These are phyloP conservation scores for Penicillium goetzii DNA, from an alignment of 495 filamentous ascomycete species.

Conservation along the genomic window DNA sequence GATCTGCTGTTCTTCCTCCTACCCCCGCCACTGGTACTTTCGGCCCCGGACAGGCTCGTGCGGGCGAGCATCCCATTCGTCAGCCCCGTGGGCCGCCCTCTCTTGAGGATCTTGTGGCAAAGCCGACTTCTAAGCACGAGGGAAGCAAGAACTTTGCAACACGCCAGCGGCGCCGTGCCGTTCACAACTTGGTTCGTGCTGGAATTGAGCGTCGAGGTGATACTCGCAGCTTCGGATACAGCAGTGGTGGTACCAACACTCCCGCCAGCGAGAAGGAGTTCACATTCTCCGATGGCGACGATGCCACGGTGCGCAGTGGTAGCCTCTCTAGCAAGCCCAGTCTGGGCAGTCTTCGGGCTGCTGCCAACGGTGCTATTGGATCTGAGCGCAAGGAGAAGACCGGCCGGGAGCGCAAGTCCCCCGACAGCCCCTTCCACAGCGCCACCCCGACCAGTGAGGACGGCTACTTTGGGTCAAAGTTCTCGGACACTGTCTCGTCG, in stretches of 20 bases:
- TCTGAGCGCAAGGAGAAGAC: constrained; percentile 72
- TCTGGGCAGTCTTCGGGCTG: constrained; percentile 78
- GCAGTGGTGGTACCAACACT: constrained; percentile 77
- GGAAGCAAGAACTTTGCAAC: constrained; percentile 98
- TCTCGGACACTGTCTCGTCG: constrained; percentile 44
- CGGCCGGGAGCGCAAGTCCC: constrained; percentile 62
- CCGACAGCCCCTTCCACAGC: constrained; percentile 47
- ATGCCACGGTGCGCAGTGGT: constrained; percentile 78
- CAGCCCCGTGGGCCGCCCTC: constrained; percentile 93
- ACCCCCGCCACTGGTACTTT: constrained; percentile 88
- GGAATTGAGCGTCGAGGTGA: constrained; percentile 80
- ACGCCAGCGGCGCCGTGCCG: constrained; percentile 88
- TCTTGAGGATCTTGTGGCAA: constrained; percentile 85
- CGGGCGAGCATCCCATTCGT: constrained; percentile 91
- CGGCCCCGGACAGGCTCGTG: constrained; percentile 88
- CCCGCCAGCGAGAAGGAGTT: constrained; percentile 88
- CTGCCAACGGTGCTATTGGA: constrained; percentile 80
- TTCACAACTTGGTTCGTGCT: constrained; percentile 88
- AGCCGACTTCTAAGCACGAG: constrained; percentile 91
- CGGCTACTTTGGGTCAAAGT: constrained; percentile 62
- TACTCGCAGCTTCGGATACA: constrained; percentile 61
- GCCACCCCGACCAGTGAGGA: constrained; percentile 61
- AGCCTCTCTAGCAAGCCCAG: constrained; percentile 79
- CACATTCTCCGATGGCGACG: constrained; percentile 80
- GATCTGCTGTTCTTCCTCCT: constrained; percentile 74